Evolutionary conservation across 2,329 filamentous ascomycete species (phyloP).

Genomic region (Penicillium frequentans): DNA sequence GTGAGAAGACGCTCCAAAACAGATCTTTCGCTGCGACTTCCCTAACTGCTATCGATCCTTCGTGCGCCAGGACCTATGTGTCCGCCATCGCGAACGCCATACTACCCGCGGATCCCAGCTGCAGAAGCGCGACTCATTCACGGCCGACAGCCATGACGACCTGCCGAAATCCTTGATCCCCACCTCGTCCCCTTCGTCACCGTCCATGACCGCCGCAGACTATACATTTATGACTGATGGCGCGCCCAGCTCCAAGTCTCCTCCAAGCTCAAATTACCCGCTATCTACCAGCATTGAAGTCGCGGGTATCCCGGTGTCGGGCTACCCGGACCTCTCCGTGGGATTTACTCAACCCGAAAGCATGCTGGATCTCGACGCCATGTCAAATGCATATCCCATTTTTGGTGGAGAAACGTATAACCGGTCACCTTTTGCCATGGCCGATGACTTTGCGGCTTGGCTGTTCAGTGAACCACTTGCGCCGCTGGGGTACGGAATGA

Average conservation of each 20-base stretch:
- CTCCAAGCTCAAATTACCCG: constrained; percentile 17
- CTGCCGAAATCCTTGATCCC: constrained; percentile 15
- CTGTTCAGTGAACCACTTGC: constrained; percentile 71
- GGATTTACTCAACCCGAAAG: constrained; percentile 17
- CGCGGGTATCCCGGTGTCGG: constrained; percentile 15
- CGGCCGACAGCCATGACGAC: constrained; percentile 23
- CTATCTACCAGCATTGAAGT: constrained; percentile 20
- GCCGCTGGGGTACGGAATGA: constrained; percentile 51
- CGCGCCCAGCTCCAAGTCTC: constrained; percentile 13
- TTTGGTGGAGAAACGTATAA: constrained; percentile 83
- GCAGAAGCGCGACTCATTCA: constrained; percentile 50
- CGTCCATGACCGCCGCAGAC: constrained; percentile 19
- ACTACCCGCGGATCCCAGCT: constrained; percentile 61
- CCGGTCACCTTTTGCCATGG: constrained; percentile 83
- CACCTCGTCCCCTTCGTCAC: constrained; percentile 21
- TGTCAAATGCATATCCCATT: constrained; percentile 67
- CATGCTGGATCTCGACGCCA: constrained; percentile 34
- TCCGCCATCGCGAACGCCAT: constrained; percentile 79
- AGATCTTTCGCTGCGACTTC: constrained; percentile 91
- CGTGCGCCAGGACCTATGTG: constrained; percentile 88
- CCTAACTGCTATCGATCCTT: constrained; percentile 88
- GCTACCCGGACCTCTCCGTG: constrained; percentile 17
- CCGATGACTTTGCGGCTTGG: constrained; percentile 84
- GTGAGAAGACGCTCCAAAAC: constrained; percentile 77
- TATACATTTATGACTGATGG: constrained; percentile 17